Base-by-base conservation (phyloP, 192 early-diverging fungal species). In the Chytriomyces confervae region DNA sequence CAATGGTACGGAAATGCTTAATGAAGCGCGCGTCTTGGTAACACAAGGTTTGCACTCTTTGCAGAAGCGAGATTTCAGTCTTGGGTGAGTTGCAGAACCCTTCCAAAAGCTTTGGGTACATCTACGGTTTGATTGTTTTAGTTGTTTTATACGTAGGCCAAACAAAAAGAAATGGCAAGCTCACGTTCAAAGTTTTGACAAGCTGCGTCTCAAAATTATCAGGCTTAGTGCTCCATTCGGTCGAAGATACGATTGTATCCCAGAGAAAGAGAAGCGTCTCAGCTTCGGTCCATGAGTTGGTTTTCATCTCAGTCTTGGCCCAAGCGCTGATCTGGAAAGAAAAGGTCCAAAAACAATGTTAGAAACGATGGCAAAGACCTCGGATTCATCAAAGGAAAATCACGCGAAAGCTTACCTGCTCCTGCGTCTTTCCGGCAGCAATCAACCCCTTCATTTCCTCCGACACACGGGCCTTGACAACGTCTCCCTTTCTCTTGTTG, bases 21-120 rank as follows among this genome's bases (percentile, higher is more conserved):
- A 91, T 92, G 73, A 98, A 91, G 63, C 92, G 92, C 6, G 93
- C 91, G 83, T 98, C 93, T 75, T 93, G 92, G 84, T 96, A 95
- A 81, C 92, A 94, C 78, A 91, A 88, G 62, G 89, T 80, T 86
- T 98, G 97, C 49, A 97, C 90, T 61, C 92, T 89, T 82, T 93
- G 94, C 46, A 98, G 83, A 50, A 98, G 87, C 7, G 88, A 80
- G 77, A 98, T 89, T 85, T 98, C 96, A 0, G 93, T 92, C 80
- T 94, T 94, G 67, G 94, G 88, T 3, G 88, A 89, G 7, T 91
- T 92, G 23, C 89, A 90, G 82, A 96, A 93, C 6, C 87, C 82
- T 29, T 89, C 92, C 45, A 98, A 77, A 23, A 95, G 88, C 72
- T 89, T 89, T 68, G 91, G 86, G 87, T 91, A 94, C 77, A 88